phyloP scores from a whole-genome alignment of 2,329 filamentous ascomycete genomes.

The Paraconiothyrium sp. region DNA sequence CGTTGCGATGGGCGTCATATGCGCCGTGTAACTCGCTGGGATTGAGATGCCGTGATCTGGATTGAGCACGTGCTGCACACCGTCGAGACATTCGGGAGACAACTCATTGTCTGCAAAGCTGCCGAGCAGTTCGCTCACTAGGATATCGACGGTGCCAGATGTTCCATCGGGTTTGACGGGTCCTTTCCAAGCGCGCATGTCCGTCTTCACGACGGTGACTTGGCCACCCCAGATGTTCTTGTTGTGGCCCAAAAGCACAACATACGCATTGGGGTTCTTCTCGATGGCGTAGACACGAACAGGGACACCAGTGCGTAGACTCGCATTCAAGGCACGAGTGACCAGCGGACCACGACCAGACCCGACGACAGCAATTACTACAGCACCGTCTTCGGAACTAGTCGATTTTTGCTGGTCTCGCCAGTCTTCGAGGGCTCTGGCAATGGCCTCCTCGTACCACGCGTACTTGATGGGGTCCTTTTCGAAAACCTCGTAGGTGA shows the following conservation, averaged over 20 bases:
- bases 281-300: slow-evolving; percentile 93
- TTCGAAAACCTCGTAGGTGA: slow-evolving; percentile 98
- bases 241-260: slow-evolving; percentile 89
- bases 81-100: slow-evolving; percentile 94
- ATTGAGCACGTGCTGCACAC: slow-evolving; percentile 89
- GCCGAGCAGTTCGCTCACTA: slow-evolving; percentile 92
- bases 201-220: slow-evolving; percentile 91
- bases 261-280: slow-evolving; percentile 98
- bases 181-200: slow-evolving; percentile 97
- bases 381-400: slow-evolving; percentile 73
- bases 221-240: slow-evolving; percentile 77
- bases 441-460: slow-evolving; percentile 89
- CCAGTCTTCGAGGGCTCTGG: slow-evolving; percentile 84
- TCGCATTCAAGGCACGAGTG: slow-evolving; percentile 84
- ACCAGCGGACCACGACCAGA: slow-evolving; percentile 93
- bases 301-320: slow-evolving; percentile 75
- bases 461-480: slow-evolving; percentile 98
- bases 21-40: slow-evolving; percentile 90
- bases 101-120: slow-evolving; percentile 98
- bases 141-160: slow-evolving; percentile 81
- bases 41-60: slow-evolving; percentile 89
- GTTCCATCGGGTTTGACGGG: slow-evolving; percentile 66
- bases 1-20: slow-evolving; percentile 89
- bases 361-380: slow-evolving; percentile 91
- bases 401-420: slow-evolving; percentile 75